These are phyloP conservation scores for Calocera cornea DNA, from an alignment of 768 basidiomycete genomes.

Conservation along the genomic window DNA sequence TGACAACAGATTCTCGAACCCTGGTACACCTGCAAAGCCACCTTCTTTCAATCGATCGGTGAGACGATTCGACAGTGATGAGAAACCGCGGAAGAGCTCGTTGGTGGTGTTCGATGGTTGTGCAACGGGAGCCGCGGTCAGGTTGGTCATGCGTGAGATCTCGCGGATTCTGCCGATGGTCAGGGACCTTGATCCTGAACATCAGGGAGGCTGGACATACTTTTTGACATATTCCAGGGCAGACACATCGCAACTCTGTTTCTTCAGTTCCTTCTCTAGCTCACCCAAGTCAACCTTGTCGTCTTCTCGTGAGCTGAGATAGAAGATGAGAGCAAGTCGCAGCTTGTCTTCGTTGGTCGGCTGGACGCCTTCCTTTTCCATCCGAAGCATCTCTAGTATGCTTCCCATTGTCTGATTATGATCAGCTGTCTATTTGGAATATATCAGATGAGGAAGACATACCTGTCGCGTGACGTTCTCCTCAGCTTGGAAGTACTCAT, in stretches of 20 bases:
- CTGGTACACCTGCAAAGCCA: constrained; percentile 37
- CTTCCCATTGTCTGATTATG: constrained; percentile 49
- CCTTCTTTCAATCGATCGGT: constrained; percentile 89
- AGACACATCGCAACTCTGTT: constrained; percentile 60
- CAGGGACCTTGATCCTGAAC: background rate
- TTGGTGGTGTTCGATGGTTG: constrained; percentile 29
- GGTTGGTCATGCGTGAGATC: constrained; percentile 80
- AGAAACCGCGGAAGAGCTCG: constrained; percentile 84
- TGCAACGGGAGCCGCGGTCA: constrained; percentile 39
- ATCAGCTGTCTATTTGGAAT: background rate
- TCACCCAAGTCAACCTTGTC: constrained; percentile 80
- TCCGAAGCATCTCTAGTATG: constrained; percentile 78
- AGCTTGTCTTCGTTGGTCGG: constrained; percentile 76
- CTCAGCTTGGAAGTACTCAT: constrained; percentile 95
- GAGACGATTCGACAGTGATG: constrained; percentile 26
- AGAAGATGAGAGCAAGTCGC: constrained; percentile 88
- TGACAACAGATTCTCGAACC: constrained; percentile 84
- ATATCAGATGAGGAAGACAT: constrained; percentile 8
- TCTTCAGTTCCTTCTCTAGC: constrained; percentile 74
- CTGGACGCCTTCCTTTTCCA: constrained; percentile 38
- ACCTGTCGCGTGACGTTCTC: constrained; percentile 82
- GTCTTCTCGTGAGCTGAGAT: constrained; percentile 73
- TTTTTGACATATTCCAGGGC: constrained; percentile 87
- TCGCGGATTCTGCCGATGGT: constrained; percentile 50
- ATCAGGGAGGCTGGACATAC: constrained; percentile 17